Conservation (phyloP, 176 grass and related monocot species). For the Paspalum vaginatum region DNA sequence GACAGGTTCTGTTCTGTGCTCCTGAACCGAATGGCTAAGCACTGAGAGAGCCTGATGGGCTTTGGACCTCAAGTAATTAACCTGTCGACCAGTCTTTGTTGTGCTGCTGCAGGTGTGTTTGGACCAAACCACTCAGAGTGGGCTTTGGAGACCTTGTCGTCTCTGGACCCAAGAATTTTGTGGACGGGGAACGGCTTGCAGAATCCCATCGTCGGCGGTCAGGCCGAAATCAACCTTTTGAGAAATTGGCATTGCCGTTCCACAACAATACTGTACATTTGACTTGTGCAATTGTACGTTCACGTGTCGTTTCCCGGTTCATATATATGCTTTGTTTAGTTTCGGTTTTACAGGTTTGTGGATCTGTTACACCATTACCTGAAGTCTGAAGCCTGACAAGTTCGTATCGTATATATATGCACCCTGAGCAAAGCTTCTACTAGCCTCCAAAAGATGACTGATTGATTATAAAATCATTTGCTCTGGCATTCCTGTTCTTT, state of each 20-base stretch:
- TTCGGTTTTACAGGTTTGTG: no score
- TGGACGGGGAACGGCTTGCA: background rate
- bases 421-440: no score
- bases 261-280: background rate
- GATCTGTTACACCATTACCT: no score
- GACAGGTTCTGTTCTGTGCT: background rate
- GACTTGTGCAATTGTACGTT: background rate
- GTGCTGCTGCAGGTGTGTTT: conserved; percentile 21
- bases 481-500: no score
- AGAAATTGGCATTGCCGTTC: background rate
- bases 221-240: background rate
- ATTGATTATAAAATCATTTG: no score
- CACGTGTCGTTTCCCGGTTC: background rate
- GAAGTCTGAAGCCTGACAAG: no score
- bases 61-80: background rate
- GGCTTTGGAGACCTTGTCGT: conserved; percentile 23
- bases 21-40: background rate
- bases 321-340: no score
- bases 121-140: conserved; percentile 22
- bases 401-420: no score
- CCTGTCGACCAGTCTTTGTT: background rate
- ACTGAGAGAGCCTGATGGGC: conserved; percentile 1
- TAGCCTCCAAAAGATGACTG: no score
- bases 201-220: background rate
- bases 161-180: conserved; percentile 6